Evolutionary conservation across 345 rosid species (phyloP).

Genomic region (Eutrema heterophyllum): DNA sequence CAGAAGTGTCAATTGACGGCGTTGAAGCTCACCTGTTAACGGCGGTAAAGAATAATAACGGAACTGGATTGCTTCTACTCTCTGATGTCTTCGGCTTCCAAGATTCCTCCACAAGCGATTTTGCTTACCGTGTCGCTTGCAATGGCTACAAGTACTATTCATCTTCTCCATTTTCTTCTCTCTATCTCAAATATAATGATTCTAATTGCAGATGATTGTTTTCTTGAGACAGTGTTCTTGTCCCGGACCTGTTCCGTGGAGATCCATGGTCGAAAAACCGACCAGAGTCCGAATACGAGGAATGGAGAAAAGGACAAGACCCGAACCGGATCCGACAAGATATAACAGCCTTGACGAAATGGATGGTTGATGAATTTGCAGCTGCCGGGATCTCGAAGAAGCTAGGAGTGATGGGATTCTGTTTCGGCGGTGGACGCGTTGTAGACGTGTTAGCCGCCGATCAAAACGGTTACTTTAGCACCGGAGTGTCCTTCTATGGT

Average conservation of each 20-base stretch:
- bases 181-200: background rate
- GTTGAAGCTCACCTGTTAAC: constrained; percentile 63
- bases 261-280: constrained; percentile 65
- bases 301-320: constrained; percentile 58
- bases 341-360: constrained; percentile 44
- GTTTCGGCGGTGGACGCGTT: constrained; percentile 80
- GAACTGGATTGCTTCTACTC: constrained; percentile 61
- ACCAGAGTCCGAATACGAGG: constrained; percentile 41
- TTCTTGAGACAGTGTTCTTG: constrained; percentile 61
- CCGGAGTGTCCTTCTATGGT: constrained; percentile 78
- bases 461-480: constrained; percentile 43
- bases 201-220: background rate
- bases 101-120: constrained; percentile 77
- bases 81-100: constrained; percentile 78
- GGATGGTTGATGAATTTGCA: constrained; percentile 73
- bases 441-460: constrained; percentile 61
- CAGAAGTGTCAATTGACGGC: constrained; percentile 54
- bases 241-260: constrained; percentile 84
- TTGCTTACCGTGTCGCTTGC: constrained; percentile 87
- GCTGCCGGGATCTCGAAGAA: constrained; percentile 84
- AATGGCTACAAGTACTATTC: constrained; percentile 66
- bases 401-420: constrained; percentile 74
- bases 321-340: constrained; percentile 47
- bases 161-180: constrained; percentile 6
- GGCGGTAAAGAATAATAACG: constrained; percentile 86